A percentile compares a stretch with the other conserved stretches of the same genome.
Evolutionary conservation across 208 protist species (phyloP).

Genomic region (Endotrypanum monterogeii): DNA sequence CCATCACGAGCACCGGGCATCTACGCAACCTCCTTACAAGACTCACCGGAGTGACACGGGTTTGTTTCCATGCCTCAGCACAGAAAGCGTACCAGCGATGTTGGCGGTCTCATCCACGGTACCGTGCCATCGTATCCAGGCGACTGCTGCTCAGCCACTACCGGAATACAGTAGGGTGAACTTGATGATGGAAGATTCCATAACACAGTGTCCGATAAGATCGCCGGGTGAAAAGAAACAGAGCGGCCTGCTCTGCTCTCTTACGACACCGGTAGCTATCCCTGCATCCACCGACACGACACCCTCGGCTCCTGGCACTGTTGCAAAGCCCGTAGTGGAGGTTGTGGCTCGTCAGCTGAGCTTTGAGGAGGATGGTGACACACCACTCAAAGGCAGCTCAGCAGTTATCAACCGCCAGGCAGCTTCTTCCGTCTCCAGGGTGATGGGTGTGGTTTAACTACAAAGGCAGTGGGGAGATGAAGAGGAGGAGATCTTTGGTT

Average conservation of each 20-base stretch:
- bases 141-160: background rate
- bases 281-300: background rate
- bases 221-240: background rate
- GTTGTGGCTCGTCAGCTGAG: slow-evolving; percentile 29
- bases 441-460: slow-evolving; percentile 1
- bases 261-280: background rate
- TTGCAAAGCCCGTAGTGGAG: slow-evolving; percentile 25
- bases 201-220: background rate
- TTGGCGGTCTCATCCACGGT: background rate
- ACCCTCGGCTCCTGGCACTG: slow-evolving; percentile 7
- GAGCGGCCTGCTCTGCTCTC: background rate
- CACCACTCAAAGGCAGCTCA: background rate
- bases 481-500: background rate
- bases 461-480: background rate
- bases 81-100: background rate
- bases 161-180: background rate
- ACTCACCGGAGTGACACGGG: background rate
- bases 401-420: background rate
- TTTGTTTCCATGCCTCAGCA: background rate
- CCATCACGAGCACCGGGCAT: slow-evolving; percentile 1
- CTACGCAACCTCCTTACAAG: slow-evolving; percentile 1
- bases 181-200: background rate
- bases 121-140: background rate
- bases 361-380: slow-evolving; percentile 20
- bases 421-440: background rate